These are phyloP conservation scores for Akanthomyces dipterigenus DNA, from an alignment of 2,329 filamentous ascomycete genomes.

Conservation along the genomic window DNA sequence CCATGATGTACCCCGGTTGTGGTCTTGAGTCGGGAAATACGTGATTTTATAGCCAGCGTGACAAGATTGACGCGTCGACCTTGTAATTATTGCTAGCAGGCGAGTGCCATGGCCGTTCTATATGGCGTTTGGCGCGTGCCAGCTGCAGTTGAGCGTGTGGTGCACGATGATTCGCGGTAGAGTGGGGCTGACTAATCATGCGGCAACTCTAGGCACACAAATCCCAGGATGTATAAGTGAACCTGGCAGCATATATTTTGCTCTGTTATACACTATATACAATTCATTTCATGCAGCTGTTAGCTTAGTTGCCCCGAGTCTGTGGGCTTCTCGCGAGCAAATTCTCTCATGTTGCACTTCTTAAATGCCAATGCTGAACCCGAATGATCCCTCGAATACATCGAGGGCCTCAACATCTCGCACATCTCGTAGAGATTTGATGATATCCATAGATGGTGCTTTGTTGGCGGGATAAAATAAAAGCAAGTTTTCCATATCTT, in stretches of 20 bases:
- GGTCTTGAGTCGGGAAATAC: no score
- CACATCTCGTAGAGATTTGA: slow-evolving; percentile 48
- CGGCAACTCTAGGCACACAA: not conserved
- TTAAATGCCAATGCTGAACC: slow-evolving; percentile 45
- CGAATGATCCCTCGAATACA: slow-evolving; percentile 53
- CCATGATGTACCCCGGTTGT: not conserved
- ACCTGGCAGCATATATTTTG: not conserved
- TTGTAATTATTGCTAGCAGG: not conserved
- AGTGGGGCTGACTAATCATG: slow-evolving; percentile 8
- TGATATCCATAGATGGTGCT: slow-evolving; percentile 48
- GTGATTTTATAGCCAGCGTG: not conserved
- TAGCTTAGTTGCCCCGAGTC: not conserved
- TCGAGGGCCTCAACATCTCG: slow-evolving; percentile 40
- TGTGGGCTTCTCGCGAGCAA: not conserved
- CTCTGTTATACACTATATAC: slow-evolving; percentile 9
- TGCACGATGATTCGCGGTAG: not conserved
- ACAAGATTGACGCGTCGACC: not conserved
- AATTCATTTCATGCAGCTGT: not conserved
- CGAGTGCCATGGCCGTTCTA: not conserved
- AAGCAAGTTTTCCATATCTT: slow-evolving; percentile 79
- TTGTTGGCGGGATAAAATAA: slow-evolving; percentile 58
- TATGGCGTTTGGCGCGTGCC: not conserved
- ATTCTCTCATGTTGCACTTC: not conserved
- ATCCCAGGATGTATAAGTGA: not conserved
- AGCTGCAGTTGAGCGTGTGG: not conserved